Conservation (phyloP, 129 eudicot genomes). For the Chrysanthemum seticuspe region DNA sequence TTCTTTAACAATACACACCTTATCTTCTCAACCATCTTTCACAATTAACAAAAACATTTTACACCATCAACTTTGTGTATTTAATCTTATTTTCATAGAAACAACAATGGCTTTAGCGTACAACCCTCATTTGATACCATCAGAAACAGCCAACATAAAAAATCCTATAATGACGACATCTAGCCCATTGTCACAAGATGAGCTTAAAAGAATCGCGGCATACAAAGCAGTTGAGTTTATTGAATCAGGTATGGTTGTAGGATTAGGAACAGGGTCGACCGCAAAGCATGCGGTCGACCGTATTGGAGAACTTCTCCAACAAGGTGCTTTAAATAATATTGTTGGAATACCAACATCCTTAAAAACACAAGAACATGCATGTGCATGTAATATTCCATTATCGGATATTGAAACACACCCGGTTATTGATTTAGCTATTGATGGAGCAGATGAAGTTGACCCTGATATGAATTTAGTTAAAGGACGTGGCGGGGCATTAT, state of each 20-base stretch:
- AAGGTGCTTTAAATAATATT: conserved; percentile 55
- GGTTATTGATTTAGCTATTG: conserved; percentile 72
- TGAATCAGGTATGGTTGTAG: conserved; percentile 86
- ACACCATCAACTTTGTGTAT: no score
- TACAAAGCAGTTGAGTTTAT: conserved; percentile 84
- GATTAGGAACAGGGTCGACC: conserved; percentile 87
- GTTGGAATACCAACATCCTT: conserved; percentile 82
- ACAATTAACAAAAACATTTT: background rate
- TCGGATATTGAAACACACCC: conserved; percentile 81
- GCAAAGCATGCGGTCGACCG: conserved; percentile 81
- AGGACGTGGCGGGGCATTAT: conserved; percentile 80
- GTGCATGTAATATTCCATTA: conserved; percentile 56
- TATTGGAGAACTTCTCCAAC: conserved; percentile 60
- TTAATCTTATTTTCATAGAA: background rate
- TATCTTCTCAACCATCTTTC: conserved; percentile 8
- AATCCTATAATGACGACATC: conserved; percentile 28
- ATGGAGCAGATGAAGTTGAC: conserved; percentile 93
- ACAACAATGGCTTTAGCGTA: conserved; percentile 27
- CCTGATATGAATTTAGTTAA: conserved; percentile 76
- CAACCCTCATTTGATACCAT: conserved; percentile 17
- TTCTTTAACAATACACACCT: conserved; percentile 12
- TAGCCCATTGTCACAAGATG: conserved; percentile 57
- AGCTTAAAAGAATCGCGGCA: conserved; percentile 76
- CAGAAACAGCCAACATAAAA: conserved; percentile 19
- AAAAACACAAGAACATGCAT: conserved; percentile 69